Percentiles rank a stretch among this genome's conserved stretches.
Evolutionary conservation across 2,329 filamentous ascomycete species (phyloP).

Genomic region (Paradendryphiella salina): DNA sequence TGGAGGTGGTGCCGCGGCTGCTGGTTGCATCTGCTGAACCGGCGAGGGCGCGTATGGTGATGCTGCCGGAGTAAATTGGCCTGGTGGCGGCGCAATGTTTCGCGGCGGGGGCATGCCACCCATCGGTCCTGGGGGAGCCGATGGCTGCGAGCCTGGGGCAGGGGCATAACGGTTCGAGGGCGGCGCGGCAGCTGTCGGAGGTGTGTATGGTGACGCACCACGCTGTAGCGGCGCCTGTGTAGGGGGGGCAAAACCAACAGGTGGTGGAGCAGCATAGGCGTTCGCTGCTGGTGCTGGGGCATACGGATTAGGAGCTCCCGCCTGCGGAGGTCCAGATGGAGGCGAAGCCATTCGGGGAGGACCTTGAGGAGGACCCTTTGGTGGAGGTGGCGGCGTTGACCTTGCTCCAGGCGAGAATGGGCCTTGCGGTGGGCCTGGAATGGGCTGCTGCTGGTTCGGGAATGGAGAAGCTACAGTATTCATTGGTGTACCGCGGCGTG

Average conservation of each 20-base stretch:
- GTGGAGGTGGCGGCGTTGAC: conserved; percentile 75
- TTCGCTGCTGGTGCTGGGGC: conserved; percentile 57
- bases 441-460: conserved; percentile 62
- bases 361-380: conserved; percentile 66
- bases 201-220: conserved; percentile 83
- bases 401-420: conserved; percentile 61
- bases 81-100: conserved; percentile 52
- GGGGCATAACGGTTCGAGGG: conserved; percentile 65
- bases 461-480: conserved; percentile 76
- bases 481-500: conserved; percentile 74
- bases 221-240: conserved; percentile 66
- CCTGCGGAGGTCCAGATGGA: conserved; percentile 54
- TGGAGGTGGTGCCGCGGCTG: conserved; percentile 51
- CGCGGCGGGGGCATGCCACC: conserved; percentile 48
- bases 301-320: conserved; percentile 63
- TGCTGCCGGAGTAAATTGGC: conserved; percentile 38
- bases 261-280: conserved; percentile 64
- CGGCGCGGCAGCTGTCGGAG: conserved; percentile 70
- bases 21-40: conserved; percentile 45
- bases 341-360: conserved; percentile 67
- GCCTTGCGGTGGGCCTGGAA: conserved; percentile 59
- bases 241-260: conserved; percentile 51
- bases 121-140: conserved; percentile 33
- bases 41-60: conserved; percentile 25
- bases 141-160: conserved; percentile 61